These are phyloP conservation scores for Cytospora chrysosperma DNA, from an alignment of 2,329 filamentous ascomycete species.

Conservation along the genomic window DNA sequence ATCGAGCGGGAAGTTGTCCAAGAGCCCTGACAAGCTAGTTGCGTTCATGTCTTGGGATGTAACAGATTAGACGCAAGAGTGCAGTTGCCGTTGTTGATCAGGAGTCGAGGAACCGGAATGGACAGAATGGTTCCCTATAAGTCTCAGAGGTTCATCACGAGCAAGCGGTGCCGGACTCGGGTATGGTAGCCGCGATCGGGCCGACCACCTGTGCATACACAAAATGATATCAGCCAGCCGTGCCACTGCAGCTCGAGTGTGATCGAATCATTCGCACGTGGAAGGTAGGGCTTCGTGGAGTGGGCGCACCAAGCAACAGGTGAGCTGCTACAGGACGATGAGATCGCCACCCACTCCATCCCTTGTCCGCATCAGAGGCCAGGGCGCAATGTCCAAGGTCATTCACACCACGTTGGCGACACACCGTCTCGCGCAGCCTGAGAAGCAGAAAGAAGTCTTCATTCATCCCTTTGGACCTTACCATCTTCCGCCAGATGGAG, in stretches of 20 bases:
- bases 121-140: neutral
- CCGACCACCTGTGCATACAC: too few relatives aligned
- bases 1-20: conserved; percentile 33
- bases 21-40: accelerated
- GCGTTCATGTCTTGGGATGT: neutral
- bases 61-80: neutral
- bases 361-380: too few relatives aligned
- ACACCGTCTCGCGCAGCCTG: neutral
- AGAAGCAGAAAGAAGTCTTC: neutral
- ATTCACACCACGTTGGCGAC: neutral
- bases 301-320: neutral
- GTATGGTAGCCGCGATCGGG: neutral
- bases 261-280: too few relatives aligned
- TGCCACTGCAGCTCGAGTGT: too few relatives aligned
- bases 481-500: neutral
- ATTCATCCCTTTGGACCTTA: neutral
- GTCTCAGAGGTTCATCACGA: neutral
- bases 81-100: neutral
- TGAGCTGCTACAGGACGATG: neutral
- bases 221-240: too few relatives aligned
- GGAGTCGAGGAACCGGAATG: neutral
- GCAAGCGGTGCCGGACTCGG: neutral
- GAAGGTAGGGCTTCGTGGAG: too few relatives aligned
- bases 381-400: too few relatives aligned
- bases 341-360: too few relatives aligned